Evolutionary conservation across 805 yeast species (phyloP).

Genomic region (Blastobotrys peoriensis): DNA sequence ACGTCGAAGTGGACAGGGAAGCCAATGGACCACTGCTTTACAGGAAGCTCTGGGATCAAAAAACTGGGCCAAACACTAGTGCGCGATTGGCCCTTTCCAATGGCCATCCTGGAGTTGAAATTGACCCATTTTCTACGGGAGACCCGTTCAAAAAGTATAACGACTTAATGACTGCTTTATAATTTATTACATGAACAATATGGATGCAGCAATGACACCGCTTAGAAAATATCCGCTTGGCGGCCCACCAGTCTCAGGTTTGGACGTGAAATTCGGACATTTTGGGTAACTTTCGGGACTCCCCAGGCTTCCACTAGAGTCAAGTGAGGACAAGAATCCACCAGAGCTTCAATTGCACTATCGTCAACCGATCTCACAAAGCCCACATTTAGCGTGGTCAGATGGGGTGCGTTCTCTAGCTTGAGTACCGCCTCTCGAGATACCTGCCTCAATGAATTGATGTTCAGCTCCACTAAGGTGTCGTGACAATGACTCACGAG

Average conservation of each 20-base stretch:
- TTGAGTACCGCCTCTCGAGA: slow-evolving; percentile 34
- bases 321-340: slow-evolving; percentile 55
- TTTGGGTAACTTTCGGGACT: slow-evolving; percentile 25
- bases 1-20: slow-evolving; percentile 19
- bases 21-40: slow-evolving; percentile 21
- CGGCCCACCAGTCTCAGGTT: slow-evolving; percentile 67
- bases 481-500: slow-evolving; percentile 55
- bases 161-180: slow-evolving; percentile 1
- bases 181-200: background rate
- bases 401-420: slow-evolving; percentile 42
- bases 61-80: slow-evolving; percentile 15
- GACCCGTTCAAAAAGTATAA: slow-evolving; percentile 13
- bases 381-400: slow-evolving; percentile 68
- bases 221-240: slow-evolving; percentile 45
- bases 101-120: slow-evolving; percentile 23
- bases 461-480: slow-evolving; percentile 60
- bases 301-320: slow-evolving; percentile 76
- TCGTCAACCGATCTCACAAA: slow-evolving; percentile 77
- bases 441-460: slow-evolving; percentile 66
- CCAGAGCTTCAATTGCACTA: slow-evolving; percentile 49
- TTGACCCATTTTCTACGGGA: slow-evolving; percentile 10
- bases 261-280: slow-evolving; percentile 33
- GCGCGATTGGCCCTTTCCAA: slow-evolving; percentile 16
- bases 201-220: background rate
- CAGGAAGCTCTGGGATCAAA: slow-evolving; percentile 14